These are phyloP conservation scores for Didymella keratinophila DNA, from an alignment of 2,329 filamentous ascomycete species.

Conservation along the genomic window DNA sequence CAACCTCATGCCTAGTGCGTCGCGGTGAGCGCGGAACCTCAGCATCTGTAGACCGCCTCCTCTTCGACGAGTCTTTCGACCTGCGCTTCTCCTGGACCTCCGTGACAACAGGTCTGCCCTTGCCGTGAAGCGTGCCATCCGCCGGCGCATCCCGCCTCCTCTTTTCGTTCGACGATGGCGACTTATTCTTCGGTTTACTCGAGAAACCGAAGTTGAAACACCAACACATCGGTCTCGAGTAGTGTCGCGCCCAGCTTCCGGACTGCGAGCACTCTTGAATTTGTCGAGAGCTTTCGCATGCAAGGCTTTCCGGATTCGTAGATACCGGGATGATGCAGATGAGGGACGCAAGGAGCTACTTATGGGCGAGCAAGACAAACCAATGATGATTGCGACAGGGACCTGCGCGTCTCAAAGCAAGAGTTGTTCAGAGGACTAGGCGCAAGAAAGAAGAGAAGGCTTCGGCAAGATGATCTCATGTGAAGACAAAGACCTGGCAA, in stretches of 20 bases:
- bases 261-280: slow-evolving; percentile 21
- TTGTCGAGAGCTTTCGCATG: slow-evolving; percentile 32
- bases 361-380: slow-evolving; percentile 34
- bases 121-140: slow-evolving; percentile 34
- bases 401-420: slow-evolving; percentile 38
- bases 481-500: slow-evolving; percentile 37
- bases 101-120: slow-evolving; percentile 34
- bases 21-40: slow-evolving; percentile 36
- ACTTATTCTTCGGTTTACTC: slow-evolving; percentile 42
- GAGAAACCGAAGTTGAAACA: slow-evolving; percentile 45
- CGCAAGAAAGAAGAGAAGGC: slow-evolving; percentile 30
- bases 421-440: slow-evolving; percentile 24
- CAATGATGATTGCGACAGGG: slow-evolving; percentile 32
- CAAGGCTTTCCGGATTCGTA: slow-evolving; percentile 36
- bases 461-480: slow-evolving; percentile 45
- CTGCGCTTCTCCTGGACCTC: slow-evolving; percentile 44
- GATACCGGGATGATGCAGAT: slow-evolving; percentile 30
- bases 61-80: slow-evolving; percentile 37
- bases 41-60: slow-evolving; percentile 37
- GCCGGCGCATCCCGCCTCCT: slow-evolving; percentile 39
- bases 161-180: slow-evolving; percentile 38
- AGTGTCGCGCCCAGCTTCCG: slow-evolving; percentile 37
- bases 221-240: slow-evolving; percentile 48
- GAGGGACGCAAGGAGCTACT: slow-evolving; percentile 42
- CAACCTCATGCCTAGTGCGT: slow-evolving; percentile 32